These are phyloP conservation scores for Hypoxylon sp. DNA, from an alignment of 2,329 filamentous ascomycete species.

Conservation along the genomic window DNA sequence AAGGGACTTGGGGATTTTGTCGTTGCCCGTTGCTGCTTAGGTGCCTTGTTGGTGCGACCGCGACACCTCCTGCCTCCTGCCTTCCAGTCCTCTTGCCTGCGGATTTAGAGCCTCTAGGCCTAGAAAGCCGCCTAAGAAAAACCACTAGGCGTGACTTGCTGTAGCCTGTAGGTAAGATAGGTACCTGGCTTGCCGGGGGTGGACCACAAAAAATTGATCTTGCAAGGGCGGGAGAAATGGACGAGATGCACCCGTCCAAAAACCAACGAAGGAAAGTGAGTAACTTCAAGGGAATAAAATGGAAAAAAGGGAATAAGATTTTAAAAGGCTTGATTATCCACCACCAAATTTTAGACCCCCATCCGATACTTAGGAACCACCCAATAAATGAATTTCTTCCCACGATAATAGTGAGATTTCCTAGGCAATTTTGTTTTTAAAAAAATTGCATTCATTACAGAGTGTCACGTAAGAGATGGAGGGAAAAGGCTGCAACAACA, in stretches of 20 bases:
- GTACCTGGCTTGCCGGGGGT: slow-evolving; percentile 7
- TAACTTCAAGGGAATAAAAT: slow-evolving; percentile 22
- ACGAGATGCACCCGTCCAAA: slow-evolving; percentile 4
- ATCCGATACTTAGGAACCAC: slow-evolving; percentile 21
- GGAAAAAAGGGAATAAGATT: slow-evolving; percentile 18
- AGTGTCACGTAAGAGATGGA: slow-evolving; percentile 23
- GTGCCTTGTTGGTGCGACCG: slow-evolving; percentile 34
- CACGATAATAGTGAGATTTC: slow-evolving; percentile 19
- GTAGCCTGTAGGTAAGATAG: no score
- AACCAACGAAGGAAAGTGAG: slow-evolving; percentile 2
- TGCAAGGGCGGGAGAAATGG: slow-evolving; percentile 17
- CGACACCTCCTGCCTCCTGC: slow-evolving; percentile 25
- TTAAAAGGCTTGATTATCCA: slow-evolving; percentile 7
- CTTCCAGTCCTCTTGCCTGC: background rate
- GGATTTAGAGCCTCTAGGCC: slow-evolving; percentile 8
- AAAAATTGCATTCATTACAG: slow-evolving; percentile 17
- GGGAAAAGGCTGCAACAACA: slow-evolving; percentile 15
- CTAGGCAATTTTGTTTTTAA: slow-evolving; percentile 11
- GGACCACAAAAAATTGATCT: slow-evolving; percentile 22
- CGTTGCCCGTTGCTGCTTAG: slow-evolving; percentile 8
- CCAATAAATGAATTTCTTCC: slow-evolving; percentile 13
- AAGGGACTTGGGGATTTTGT: slow-evolving; percentile 21
- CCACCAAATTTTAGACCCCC: slow-evolving; percentile 31
- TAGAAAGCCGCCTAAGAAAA: background rate
- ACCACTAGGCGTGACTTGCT: background rate